These are phyloP conservation scores for Entomortierella chlamydospora DNA, from an alignment of 192 early-diverging fungal genomes.

Conservation along the genomic window DNA sequence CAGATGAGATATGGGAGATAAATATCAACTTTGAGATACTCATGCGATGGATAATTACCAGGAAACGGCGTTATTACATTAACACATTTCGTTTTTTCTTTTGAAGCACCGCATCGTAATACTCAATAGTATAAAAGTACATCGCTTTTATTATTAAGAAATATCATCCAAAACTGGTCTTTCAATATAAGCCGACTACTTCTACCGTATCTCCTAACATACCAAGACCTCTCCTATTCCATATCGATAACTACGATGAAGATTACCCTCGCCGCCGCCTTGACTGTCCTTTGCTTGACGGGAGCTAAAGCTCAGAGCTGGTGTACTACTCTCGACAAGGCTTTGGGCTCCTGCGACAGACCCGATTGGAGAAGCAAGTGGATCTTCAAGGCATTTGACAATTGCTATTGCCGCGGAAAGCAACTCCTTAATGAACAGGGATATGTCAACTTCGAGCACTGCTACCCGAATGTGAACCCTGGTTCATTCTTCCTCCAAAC, in stretches of 20 bases:
- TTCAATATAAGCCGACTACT: too few relatives aligned
- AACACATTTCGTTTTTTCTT: background rate
- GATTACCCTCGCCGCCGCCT: background rate
- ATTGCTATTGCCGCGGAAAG: background rate
- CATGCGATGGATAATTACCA: background rate
- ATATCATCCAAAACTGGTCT: background rate
- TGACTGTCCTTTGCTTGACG: constrained; percentile 1
- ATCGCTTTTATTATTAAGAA: background rate
- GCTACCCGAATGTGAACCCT: background rate
- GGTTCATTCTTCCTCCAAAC: constrained; percentile 1
- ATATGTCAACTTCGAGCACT: background rate
- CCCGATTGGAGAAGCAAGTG: background rate
- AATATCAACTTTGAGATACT: too few relatives aligned
- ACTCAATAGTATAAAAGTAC: background rate
- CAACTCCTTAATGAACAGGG: background rate
- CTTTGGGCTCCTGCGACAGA: background rate
- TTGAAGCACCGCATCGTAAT: background rate
- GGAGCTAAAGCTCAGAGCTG: constrained; percentile 3
- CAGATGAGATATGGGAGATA: too few relatives aligned
- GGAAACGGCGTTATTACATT: background rate
- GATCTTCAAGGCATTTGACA: constrained; percentile 2
- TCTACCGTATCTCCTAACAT: background rate
- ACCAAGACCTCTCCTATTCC: background rate
- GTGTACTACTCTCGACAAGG: background rate
- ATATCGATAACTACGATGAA: background rate